Conservation (phyloP, 176 grass and related monocot genomes). For the Urochloa ruziziensis region DNA sequence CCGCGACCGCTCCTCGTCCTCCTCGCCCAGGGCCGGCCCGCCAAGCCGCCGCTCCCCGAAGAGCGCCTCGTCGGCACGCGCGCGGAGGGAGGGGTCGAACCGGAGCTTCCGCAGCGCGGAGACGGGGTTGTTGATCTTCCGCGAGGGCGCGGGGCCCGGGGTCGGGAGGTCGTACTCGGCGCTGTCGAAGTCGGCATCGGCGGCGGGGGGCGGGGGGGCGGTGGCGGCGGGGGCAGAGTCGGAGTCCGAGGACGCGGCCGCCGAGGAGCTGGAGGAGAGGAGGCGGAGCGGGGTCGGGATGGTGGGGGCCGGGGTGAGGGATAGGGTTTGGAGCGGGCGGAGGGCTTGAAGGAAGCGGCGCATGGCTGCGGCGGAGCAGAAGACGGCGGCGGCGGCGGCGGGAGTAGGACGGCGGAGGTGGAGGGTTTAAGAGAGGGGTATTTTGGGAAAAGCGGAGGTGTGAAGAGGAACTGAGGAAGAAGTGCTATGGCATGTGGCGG, state of each 20-base stretch:
- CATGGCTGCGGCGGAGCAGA: conserved; percentile 25
- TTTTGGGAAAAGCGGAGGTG: neutral
- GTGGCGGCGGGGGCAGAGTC: neutral
- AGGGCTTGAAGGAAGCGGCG: conserved; percentile 32
- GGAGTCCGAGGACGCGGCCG: conserved; percentile 34
- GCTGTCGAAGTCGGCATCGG: conserved; percentile 42
- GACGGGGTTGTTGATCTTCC: conserved; percentile 13
- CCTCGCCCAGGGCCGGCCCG: conserved; percentile 7
- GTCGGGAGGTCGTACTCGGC: conserved; percentile 37
- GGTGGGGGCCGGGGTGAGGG: neutral
- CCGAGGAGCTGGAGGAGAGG: conserved; percentile 26
- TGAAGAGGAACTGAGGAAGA: neutral
- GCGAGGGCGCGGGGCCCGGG: neutral
- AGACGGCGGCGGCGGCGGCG: neutral
- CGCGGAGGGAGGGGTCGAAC: conserved; percentile 70
- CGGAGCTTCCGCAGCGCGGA: conserved; percentile 35
- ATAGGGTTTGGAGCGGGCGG: conserved; percentile 13
- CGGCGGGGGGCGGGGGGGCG: neutral
- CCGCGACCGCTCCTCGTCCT: conserved; percentile 54
- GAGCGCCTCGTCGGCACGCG: conserved; percentile 66
- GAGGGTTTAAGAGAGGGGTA: conserved; percentile 40
- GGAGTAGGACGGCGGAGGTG: neutral
- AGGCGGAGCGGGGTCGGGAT: neutral
- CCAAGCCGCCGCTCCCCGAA: conserved; percentile 41
- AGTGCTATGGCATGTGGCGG: neutral